Conservation (phyloP, 2,329 filamentous ascomycete genomes). For the Clarireedia homoeocarpa region DNA sequence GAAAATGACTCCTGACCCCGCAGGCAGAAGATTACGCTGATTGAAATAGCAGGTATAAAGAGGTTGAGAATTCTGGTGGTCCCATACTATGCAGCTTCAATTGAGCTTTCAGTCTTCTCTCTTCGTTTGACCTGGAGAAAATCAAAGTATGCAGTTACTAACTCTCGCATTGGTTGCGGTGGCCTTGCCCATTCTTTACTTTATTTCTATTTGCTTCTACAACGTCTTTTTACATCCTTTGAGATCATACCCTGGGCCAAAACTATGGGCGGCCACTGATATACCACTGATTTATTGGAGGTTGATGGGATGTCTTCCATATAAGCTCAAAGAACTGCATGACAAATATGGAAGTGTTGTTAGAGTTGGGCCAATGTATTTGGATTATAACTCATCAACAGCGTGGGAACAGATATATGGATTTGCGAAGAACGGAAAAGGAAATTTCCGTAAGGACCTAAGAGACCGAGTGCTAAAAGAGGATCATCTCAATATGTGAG, state of each 20-base stretch:
- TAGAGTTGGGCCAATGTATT: constrained; percentile 11
- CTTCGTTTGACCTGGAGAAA: no score
- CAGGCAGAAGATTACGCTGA: no score
- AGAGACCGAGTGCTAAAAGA: rapidly evolving
- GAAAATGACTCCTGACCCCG: no score
- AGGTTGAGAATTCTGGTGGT: no score
- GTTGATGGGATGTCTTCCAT: background rate
- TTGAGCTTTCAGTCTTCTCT: no score
- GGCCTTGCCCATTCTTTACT: background rate
- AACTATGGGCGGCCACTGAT: constrained; percentile 3
- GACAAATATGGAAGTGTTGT: constrained; percentile 15
- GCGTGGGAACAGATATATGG: constrained; percentile 14
- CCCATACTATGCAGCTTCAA: no score
- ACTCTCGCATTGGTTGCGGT: no score
- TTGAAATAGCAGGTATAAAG: no score
- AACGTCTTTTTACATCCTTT: constrained; percentile 15
- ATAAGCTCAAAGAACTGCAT: constrained; percentile 8
- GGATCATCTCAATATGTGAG: background rate
- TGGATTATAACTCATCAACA: constrained; percentile 9
- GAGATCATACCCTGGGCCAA: constrained; percentile 11
- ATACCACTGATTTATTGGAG: constrained; percentile 3
- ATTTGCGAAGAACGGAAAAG: background rate
- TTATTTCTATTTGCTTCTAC: constrained; percentile 2
- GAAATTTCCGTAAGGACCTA: background rate
- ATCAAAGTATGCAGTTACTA: no score